Conservation (phyloP, 2,329 filamentous ascomycete genomes). For the Aureobasidium sp. region DNA sequence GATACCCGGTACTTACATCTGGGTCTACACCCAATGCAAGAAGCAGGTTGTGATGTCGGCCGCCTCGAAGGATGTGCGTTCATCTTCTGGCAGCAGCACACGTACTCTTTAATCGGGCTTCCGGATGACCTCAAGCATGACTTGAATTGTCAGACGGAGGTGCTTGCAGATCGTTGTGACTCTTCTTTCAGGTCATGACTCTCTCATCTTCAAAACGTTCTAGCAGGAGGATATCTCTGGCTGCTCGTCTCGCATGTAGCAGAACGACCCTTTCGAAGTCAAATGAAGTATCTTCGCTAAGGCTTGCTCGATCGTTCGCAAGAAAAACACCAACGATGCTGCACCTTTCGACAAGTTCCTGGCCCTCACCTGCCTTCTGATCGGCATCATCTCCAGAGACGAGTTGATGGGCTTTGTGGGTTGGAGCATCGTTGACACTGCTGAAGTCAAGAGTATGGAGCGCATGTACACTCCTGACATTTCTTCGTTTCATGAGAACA, state of each 20-base stretch:
- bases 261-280: conserved; percentile 43
- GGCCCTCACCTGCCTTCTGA: conserved; percentile 37
- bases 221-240: conserved; percentile 48
- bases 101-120: conserved; percentile 19
- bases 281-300: conserved; percentile 50
- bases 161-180: background rate
- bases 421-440: conserved; percentile 35
- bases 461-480: conserved; percentile 20
- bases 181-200: background rate
- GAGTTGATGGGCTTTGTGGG: conserved; percentile 43
- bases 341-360: conserved; percentile 45
- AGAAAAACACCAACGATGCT: conserved; percentile 41
- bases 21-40: conserved; percentile 11
- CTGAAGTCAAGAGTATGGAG: conserved; percentile 23
- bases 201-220: conserved; percentile 16
- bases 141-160: conserved; percentile 1
- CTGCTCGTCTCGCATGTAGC: conserved; percentile 45
- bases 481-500: conserved; percentile 18
- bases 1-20: background rate
- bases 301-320: conserved; percentile 49
- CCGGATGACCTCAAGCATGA: conserved; percentile 32
- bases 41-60: conserved; percentile 19
- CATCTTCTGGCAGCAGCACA: background rate
- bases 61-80: background rate
- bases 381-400: conserved; percentile 41